A percentile compares a stretch with the other conserved stretches of the same genome.
Evolutionary conservation across 805 yeast species (phyloP).

Genomic region (Metschnikowia santaceciliae): DNA sequence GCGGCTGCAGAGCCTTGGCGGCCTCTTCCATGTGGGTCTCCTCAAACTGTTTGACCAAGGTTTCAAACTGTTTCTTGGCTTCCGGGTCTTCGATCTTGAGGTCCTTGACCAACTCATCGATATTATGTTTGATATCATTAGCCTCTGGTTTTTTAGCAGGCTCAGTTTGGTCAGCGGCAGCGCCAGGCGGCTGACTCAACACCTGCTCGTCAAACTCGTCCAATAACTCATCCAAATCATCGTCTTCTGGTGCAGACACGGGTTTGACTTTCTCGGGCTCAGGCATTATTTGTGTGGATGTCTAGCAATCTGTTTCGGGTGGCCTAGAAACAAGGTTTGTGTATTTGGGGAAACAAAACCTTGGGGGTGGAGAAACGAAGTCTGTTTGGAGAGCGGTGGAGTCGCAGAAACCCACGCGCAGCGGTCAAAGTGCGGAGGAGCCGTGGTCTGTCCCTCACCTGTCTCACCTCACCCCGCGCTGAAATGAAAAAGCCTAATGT

Average conservation of each 20-base stretch:
- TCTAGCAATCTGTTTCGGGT: neutral
- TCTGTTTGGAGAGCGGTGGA: neutral
- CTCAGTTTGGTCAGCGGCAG: conserved; percentile 20
- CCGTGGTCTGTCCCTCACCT: neutral
- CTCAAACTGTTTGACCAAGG: conserved; percentile 42
- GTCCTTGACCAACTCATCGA: conserved; percentile 44
- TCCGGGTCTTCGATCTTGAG: conserved; percentile 51
- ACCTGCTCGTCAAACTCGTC: conserved; percentile 81
- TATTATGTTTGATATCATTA: conserved; percentile 31
- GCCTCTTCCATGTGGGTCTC: conserved; percentile 31
- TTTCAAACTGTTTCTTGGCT: conserved; percentile 48
- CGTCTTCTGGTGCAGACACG: conserved; percentile 35
- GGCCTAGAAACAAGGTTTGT: too few relatives aligned
- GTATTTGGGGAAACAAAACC: too few relatives aligned
- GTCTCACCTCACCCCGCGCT: neutral
- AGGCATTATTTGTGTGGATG: neutral
- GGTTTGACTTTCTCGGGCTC: neutral
- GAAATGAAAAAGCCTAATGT: neutral
- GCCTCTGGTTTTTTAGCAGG: conserved; percentile 23
- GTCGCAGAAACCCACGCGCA: conserved; percentile 2
- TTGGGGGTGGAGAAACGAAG: neutral
- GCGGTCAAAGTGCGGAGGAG: neutral
- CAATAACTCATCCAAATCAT: conserved; percentile 76
- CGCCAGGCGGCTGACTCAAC: conserved; percentile 58
- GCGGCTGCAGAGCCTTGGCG: conserved; percentile 27